A percentile compares a stretch with the other conserved stretches of the same genome.
phyloP scores from a whole-genome alignment of 1,284 basidiomycete species.

The Sporisorium scitamineum region DNA sequence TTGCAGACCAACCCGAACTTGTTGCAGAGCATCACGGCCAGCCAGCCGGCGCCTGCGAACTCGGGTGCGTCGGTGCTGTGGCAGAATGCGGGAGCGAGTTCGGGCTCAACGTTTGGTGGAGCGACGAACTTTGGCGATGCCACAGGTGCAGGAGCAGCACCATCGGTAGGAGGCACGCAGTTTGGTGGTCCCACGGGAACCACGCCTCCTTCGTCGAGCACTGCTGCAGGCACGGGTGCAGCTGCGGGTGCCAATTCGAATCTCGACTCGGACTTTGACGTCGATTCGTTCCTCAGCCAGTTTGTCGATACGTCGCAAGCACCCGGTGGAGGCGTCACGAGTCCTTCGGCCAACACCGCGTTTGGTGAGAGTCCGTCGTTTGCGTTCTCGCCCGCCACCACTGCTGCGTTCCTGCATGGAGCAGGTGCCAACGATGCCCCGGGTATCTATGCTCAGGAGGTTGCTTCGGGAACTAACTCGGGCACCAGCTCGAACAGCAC shows the following conservation, averaged over 20 bases:
- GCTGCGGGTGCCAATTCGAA: neutral
- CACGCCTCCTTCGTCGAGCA: constrained; percentile 19
- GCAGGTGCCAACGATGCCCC: constrained; percentile 4
- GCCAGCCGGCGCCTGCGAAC: constrained; percentile 1
- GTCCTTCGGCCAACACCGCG: constrained; percentile 13
- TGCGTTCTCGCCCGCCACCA: constrained; percentile 45
- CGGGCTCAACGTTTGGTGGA: neutral
- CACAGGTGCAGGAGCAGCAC: neutral
- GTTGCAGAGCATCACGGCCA: constrained; percentile 14
- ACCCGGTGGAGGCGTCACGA: constrained; percentile 41
- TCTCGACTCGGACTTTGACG: constrained; percentile 57
- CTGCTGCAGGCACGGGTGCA: neutral
- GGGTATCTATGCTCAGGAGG: constrained; percentile 24
- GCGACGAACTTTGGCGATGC: constrained; percentile 4
- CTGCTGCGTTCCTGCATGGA: constrained; percentile 42
- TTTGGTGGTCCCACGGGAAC: constrained; percentile 11
- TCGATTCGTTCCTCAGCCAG: constrained; percentile 61
- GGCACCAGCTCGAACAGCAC: constrained; percentile 6
- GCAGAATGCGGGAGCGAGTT: neutral
- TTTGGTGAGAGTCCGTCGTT: constrained; percentile 37
- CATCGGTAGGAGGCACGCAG: too few species aligned
- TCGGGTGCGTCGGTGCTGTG: constrained; percentile 7
- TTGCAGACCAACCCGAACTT: constrained; percentile 74
- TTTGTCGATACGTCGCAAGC: constrained; percentile 56
- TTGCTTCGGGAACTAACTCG: constrained; percentile 2